phyloP scores from a whole-genome alignment of 345 rosid genomes.

The Eucalyptus urophylla region DNA sequence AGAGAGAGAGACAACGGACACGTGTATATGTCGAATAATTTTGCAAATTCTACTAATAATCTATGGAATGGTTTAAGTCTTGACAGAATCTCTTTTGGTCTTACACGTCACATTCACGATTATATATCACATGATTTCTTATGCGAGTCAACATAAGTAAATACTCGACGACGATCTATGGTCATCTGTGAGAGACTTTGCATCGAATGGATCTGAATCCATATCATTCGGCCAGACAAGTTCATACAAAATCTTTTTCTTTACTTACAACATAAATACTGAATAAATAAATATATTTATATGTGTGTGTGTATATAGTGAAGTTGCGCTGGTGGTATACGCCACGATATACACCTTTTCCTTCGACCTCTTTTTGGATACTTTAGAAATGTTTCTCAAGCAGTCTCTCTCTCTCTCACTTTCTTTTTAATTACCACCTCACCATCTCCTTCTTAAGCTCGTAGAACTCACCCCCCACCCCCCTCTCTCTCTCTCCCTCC shows the following conservation, averaged over 20 bases:
- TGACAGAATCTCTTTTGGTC: not conserved
- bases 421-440: not conserved
- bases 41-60: not conserved
- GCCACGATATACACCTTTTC: not conserved
- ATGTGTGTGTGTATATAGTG: not conserved
- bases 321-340: not conserved
- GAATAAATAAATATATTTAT: not conserved
- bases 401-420: not conserved
- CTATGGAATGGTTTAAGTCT: not conserved
- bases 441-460: not conserved
- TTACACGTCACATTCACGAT: not conserved
- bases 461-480: not conserved
- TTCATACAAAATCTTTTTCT: not conserved
- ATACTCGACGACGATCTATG: not conserved
- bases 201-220: not conserved
- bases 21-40: not conserved
- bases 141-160: not conserved
- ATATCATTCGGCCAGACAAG: not conserved
- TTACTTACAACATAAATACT: not conserved
- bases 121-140: not conserved
- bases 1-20: not conserved
- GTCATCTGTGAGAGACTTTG: not conserved
- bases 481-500: not conserved
- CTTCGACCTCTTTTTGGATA: not conserved
- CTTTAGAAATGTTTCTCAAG: not conserved